Base-by-base conservation (phyloP, 78 protist genomes). In the Chrysochromulina tobinii region DNA sequence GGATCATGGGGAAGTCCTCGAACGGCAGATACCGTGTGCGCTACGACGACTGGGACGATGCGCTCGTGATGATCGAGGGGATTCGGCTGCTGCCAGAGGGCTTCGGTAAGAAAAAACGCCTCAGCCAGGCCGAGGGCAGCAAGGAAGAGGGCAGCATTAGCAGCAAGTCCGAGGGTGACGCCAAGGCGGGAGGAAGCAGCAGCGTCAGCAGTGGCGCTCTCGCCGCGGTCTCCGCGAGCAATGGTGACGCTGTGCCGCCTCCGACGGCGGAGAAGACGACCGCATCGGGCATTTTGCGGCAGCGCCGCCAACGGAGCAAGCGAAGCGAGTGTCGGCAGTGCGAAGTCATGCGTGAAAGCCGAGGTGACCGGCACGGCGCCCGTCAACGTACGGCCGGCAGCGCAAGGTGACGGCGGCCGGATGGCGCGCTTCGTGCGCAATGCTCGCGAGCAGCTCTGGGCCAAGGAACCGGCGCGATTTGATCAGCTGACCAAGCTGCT, bases 41-140 rank as follows among this genome's bases (percentile, higher is more conserved):
- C 58, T 75, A 50, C 83, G 83, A 75, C 83, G 83, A 75, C 83
- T 75, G 83, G 83, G 83, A 75, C 23, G 83, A 75, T 3, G 25
- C 3, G 83, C 12, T 18, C 7, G 83, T 75, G 3, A 17, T 1
- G 18, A 54, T 75, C 83, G 3, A 11, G 58, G 38, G 21, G 58
- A 75, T 75, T n/a, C 83, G 83, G 23, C 83, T 27, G 83, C 83
- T 75, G 11, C 83, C 83, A 11, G 57, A 4, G 27, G 25, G 3
- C n/a, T 75, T 75, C 18, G 57, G 83, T 23, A 18, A 18, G 23
- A 75, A 75, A 59, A 59, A 59, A 12, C 64, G 64, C 23, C 12
- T 7, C 64, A 59, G 12, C 7, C 23, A 59, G 12, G 64, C 23
- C 64, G 64, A 14, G 7, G 12, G 12, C 7, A 59, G 12, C 12